phyloP scores from a whole-genome alignment of 768 basidiomycete species.

The Macrolepiota albuminosa region DNA sequence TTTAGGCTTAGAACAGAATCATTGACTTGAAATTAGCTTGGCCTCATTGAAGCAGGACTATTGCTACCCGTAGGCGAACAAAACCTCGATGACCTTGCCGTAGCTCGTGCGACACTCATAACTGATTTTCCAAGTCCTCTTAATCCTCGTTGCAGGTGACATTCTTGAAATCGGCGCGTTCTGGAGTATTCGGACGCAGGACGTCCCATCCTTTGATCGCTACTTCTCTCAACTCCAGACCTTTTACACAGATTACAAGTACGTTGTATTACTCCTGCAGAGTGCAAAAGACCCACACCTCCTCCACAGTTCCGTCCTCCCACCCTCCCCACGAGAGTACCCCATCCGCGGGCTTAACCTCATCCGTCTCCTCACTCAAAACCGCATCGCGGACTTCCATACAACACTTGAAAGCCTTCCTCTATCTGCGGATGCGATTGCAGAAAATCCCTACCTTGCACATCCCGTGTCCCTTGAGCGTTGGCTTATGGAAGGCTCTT shows the following conservation, averaged over 20 bases:
- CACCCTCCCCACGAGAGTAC: conserved; percentile 81
- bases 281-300: background rate
- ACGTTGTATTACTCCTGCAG: conserved; percentile 5
- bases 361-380: conserved; percentile 90
- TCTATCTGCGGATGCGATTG: conserved; percentile 59
- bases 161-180: conserved; percentile 95
- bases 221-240: conserved; percentile 90
- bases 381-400: conserved; percentile 97
- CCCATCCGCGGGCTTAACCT: conserved; percentile 91
- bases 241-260: conserved; percentile 87
- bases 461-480: conserved; percentile 91
- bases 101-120: conserved; percentile 48
- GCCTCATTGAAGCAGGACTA: conserved; percentile 71
- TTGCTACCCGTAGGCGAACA: conserved; percentile 66
- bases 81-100: conserved; percentile 61
- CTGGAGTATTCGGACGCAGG: conserved; percentile 84
- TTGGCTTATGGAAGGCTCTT: conserved; percentile 98
- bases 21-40: conserved; percentile 43
- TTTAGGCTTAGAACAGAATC: background rate
- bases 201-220: conserved; percentile 90
- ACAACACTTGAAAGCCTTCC: conserved; percentile 91
- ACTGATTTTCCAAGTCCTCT: background rate
- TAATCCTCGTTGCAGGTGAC: conserved; percentile 51
- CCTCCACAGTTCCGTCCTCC: conserved; percentile 57
- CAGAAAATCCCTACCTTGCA: conserved; percentile 66